Percentiles rank a stretch among this genome's conserved stretches.
Evolutionary conservation across 78 protist species (phyloP).

Genomic region (Pigoraptor vietnamica): DNA sequence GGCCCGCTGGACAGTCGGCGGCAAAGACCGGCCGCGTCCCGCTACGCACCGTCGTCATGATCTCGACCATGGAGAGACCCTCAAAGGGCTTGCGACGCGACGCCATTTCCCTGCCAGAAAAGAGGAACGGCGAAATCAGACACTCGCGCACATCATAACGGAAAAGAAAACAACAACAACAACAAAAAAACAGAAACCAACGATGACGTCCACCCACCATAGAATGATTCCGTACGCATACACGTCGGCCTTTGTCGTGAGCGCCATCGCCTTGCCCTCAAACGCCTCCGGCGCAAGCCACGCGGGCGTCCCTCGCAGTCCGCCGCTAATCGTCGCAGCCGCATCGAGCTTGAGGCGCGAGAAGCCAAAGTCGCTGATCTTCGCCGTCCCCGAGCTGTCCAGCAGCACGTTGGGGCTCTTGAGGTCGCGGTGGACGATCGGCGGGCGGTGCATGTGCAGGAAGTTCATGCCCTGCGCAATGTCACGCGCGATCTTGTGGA

Average conservation of each 20-base stretch:
- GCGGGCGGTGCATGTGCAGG: conserved; percentile 18
- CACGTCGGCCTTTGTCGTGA: background rate
- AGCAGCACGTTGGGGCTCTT: conserved; percentile 79
- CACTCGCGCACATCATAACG: too few relatives aligned
- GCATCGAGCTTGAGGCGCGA: background rate
- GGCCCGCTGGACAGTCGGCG: background rate
- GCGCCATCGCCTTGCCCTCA: background rate
- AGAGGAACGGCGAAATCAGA: too few relatives aligned
- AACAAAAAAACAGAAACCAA: too few relatives aligned
- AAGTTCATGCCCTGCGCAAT: conserved; percentile 20
- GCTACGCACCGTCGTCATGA: background rate
- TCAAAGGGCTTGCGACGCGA: background rate
- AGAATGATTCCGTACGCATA: background rate
- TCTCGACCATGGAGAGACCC: background rate
- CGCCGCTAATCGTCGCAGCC: background rate
- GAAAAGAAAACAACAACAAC: too few relatives aligned
- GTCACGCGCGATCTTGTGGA: background rate
- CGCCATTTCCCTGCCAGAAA: background rate
- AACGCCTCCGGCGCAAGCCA: background rate
- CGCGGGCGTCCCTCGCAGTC: background rate
- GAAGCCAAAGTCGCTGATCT: conserved; percentile 79
- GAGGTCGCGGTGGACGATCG: conserved; percentile 58
- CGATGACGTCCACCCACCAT: too few relatives aligned
- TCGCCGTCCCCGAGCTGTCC: background rate
- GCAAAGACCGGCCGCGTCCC: background rate